Conservation (phyloP, 768 basidiomycete species). For the Leccinum imitatum region DNA sequence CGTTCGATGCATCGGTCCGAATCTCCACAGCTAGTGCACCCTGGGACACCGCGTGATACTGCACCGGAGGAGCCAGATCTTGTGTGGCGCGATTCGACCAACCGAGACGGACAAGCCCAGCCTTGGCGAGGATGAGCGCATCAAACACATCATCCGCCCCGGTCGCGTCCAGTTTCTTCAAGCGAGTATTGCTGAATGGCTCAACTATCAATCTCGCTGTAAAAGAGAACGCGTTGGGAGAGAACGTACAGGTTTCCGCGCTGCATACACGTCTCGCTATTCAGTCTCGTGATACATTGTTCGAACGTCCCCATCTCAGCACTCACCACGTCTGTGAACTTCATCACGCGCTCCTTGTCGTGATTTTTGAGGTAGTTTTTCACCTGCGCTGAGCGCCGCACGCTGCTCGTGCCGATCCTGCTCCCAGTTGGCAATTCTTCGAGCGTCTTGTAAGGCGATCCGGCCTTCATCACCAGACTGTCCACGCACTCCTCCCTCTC, state of each 20-base stretch:
- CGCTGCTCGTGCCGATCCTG: constrained; percentile 94
- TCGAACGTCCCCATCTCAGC: background rate
- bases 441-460: constrained; percentile 63
- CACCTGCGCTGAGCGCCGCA: constrained; percentile 88
- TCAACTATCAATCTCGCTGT: constrained; percentile 9
- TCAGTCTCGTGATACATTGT: background rate
- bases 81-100: constrained; percentile 72
- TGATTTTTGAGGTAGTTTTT: constrained; percentile 67
- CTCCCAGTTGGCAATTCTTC: constrained; percentile 85
- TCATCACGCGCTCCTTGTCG: constrained; percentile 38
- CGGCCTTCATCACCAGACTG: constrained; percentile 81
- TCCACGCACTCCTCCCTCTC: constrained; percentile 90
- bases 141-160: constrained; percentile 64
- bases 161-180: constrained; percentile 86
- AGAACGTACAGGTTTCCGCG: constrained; percentile 81
- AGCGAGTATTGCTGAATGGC: constrained; percentile 77
- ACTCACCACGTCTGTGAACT: constrained; percentile 88
- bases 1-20: constrained; percentile 59
- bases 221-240: constrained; percentile 1
- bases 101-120: constrained; percentile 83
- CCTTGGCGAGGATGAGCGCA: constrained; percentile 90
- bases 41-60: constrained; percentile 92
- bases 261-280: constrained; percentile 36
- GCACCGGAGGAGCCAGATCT: constrained; percentile 68
- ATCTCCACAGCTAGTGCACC: constrained; percentile 91